Base-by-base conservation (phyloP, 2,329 filamentous ascomycete genomes). In the Bipolaris bicolor region DNA sequence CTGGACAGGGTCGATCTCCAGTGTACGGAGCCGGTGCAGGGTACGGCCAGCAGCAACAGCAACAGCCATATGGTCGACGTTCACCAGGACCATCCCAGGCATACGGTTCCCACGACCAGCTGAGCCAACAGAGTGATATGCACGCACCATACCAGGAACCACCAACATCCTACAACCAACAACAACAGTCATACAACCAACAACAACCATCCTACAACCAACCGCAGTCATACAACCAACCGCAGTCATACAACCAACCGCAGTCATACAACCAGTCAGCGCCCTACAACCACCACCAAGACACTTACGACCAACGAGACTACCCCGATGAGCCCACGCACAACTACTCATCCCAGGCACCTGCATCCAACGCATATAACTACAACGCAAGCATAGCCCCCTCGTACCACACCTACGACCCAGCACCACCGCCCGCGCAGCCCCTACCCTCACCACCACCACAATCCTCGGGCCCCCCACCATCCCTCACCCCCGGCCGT, bases 41-140 rank as follows among this genome's bases (percentile, higher is more conserved):
- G 9, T 68, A 68, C 29, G 44, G 39, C 0, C 58, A 60, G 16
- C 45, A 62, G 34, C 56, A 64, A 41, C 52, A 64, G 41, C 52
- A 47, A 16, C 57, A 41, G 39, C 52, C 44, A 26, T 64, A 65
- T 29, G 60, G 54, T 16, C 63, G 60, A 24, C 57, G 45, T n/a
- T 63, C 59, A 7, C 66, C 66, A 24, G 61, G 46, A 3, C 52
- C 55, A 24, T 39, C 54, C 13, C 63, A 65, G n/a, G 33, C 58
- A 16, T 62, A 66, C 50, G 46, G 55, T 47, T 61, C 64, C 18
- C 64, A 60, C 31, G 61, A 62, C 31, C 59, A 63, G 7, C 41
- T 46, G 3, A 55, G 54, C 33, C 58, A 52, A 13, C 62, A 67
- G 45, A 60, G 56, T 47, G 54, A 61, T 13, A 52, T 51, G 13